These are phyloP conservation scores for Leccinum boreale DNA, from an alignment of 768 basidiomycete species.

Conservation along the genomic window DNA sequence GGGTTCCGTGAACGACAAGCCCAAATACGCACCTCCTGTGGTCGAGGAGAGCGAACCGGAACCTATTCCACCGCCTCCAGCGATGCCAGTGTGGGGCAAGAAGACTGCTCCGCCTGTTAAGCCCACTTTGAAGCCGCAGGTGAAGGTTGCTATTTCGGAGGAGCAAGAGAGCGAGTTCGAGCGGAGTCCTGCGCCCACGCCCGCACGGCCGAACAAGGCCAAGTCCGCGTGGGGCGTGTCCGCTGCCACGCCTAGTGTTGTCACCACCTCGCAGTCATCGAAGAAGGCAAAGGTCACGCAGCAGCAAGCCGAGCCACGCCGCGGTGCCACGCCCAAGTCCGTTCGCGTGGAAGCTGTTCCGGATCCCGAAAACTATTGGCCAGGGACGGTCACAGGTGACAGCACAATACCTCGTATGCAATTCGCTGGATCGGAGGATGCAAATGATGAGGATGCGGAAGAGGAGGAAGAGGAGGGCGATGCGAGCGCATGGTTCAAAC, in stretches of 20 bases:
- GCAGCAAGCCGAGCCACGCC: slow-evolving; percentile 9
- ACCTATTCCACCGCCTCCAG: background rate
- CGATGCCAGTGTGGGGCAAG: slow-evolving; percentile 11
- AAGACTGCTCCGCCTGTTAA: slow-evolving; percentile 1
- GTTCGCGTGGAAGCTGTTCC: slow-evolving; percentile 13
- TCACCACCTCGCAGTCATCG: slow-evolving; percentile 5
- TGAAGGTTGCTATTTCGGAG: slow-evolving; percentile 16
- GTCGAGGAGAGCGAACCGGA: slow-evolving; percentile 14
- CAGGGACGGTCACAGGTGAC: background rate
- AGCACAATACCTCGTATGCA: slow-evolving; percentile 8
- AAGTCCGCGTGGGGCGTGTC: slow-evolving; percentile 16
- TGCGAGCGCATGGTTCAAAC: slow-evolving; percentile 23
- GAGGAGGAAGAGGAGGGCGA: slow-evolving; percentile 25
- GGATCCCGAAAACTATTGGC: slow-evolving; percentile 13
- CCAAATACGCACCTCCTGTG: slow-evolving; percentile 13
- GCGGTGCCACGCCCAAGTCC: slow-evolving; percentile 7
- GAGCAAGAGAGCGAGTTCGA: slow-evolving; percentile 19
- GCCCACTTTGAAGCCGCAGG: slow-evolving; percentile 12
- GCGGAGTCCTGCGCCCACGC: background rate
- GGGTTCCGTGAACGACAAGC: slow-evolving; percentile 20
- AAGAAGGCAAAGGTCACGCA: slow-evolving; percentile 18
- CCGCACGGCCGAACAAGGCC: slow-evolving; percentile 12
- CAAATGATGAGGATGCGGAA: slow-evolving; percentile 15
- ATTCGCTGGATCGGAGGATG: slow-evolving; percentile 3
- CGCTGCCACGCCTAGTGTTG: background rate